These are phyloP conservation scores for Nicotiana paniculata DNA, from an alignment of 257 asterid species.

Conservation along the genomic window DNA sequence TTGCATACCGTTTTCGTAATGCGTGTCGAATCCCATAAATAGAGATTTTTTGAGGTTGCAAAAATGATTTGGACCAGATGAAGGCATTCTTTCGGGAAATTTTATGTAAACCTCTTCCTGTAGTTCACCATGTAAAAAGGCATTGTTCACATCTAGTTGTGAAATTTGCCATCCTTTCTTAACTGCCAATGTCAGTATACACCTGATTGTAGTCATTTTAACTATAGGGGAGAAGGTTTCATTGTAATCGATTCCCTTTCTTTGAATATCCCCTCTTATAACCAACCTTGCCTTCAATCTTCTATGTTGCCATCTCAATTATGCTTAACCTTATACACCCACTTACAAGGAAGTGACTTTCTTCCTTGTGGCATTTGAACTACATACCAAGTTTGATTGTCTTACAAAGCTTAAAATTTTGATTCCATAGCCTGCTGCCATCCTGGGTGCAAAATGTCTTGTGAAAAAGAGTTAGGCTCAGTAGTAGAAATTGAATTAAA, in stretches of 20 bases:
- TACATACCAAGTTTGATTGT: neutral
- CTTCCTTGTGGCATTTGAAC: no score
- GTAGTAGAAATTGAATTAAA: neutral
- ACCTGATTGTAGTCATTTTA: neutral
- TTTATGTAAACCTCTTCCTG: neutral
- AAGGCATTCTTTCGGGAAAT: no score
- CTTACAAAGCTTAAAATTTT: neutral
- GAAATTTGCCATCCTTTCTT: neutral
- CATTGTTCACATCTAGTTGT: neutral
- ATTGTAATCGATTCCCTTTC: neutral
- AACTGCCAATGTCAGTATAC: neutral
- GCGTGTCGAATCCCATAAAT: neutral
- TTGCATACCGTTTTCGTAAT: neutral
- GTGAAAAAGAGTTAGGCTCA: neutral
- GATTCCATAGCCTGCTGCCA: neutral
- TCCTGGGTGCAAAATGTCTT: neutral
- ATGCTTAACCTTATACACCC: neutral
- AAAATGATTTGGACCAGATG: neutral
- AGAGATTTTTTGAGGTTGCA: neutral
- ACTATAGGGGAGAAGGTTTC: neutral
- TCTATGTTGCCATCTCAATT: neutral
- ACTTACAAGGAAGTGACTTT: neutral
- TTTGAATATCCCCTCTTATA: no score
- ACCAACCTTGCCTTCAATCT: neutral
- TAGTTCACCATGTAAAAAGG: neutral